phyloP scores from a whole-genome alignment of 73 alveolate genomes.

The Blepharisma japonicum region DNA sequence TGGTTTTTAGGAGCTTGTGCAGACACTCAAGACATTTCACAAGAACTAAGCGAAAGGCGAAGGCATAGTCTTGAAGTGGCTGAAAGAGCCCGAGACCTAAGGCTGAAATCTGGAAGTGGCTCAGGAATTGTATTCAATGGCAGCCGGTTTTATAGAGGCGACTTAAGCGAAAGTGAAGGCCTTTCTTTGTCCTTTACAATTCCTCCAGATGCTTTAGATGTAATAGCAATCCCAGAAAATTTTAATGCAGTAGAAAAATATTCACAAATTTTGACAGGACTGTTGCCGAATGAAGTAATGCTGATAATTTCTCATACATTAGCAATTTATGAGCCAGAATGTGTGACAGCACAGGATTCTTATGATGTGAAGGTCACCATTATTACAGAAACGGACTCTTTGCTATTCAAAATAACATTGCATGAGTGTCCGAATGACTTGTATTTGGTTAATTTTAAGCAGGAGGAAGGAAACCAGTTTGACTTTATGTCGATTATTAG shows the following conservation, averaged over 20 bases:
- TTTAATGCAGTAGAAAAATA: not conserved
- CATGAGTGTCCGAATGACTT: not conserved
- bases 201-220: not conserved
- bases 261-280: not conserved
- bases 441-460: not conserved
- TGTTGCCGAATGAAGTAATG: not conserved
- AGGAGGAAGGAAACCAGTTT: not conserved
- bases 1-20: not conserved
- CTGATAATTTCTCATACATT: not conserved
- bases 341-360: not conserved
- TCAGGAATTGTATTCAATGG: not conserved
- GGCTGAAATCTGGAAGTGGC: not conserved
- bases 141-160: conserved; percentile 12
- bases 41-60: not conserved
- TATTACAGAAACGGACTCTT: not conserved
- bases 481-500: not conserved
- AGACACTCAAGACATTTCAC: not conserved
- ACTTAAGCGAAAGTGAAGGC: not conserved
- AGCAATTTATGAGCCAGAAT: not conserved
- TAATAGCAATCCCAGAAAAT: not conserved
- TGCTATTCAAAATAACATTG: not conserved
- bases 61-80: not conserved
- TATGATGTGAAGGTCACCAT: not conserved
- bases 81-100: not conserved
- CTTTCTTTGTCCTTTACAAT: not conserved